Percentiles rank a stretch among this genome's conserved stretches.
These are phyloP conservation scores for Aspergillus melleus DNA, from an alignment of 2,329 filamentous ascomycete species.

Conservation along the genomic window DNA sequence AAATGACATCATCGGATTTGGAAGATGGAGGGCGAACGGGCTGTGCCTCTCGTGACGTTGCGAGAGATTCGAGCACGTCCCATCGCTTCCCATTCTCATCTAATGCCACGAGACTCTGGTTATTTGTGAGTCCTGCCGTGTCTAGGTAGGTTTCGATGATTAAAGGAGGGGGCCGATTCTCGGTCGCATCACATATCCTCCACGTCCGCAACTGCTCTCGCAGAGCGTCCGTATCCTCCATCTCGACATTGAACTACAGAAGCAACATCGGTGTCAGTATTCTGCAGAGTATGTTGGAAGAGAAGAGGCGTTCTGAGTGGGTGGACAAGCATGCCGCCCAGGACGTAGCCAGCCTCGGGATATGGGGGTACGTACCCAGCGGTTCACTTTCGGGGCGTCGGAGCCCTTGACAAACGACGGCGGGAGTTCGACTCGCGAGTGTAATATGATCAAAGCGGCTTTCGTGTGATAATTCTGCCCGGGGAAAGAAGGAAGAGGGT, in stretches of 20 bases:
- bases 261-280: not conserved
- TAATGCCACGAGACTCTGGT: constrained; percentile 81
- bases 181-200: constrained; percentile 75
- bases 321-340: not conserved
- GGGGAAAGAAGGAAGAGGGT: not conserved
- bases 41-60: constrained; percentile 55
- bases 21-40: constrained; percentile 48
- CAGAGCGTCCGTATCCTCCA: constrained; percentile 89
- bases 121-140: constrained; percentile 72
- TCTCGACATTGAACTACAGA: constrained; percentile 87
- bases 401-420: constrained; percentile 57
- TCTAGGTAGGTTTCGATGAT: constrained; percentile 91
- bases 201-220: constrained; percentile 77
- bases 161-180: constrained; percentile 76
- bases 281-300: too few relatives aligned
- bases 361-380: constrained; percentile 69
- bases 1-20: constrained; percentile 67
- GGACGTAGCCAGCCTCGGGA: not conserved
- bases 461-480: constrained; percentile 86
- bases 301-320: not conserved
- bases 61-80: constrained; percentile 84
- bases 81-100: constrained; percentile 90
- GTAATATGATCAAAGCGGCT: constrained; percentile 78
- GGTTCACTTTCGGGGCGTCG: constrained; percentile 68
- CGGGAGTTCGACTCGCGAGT: constrained; percentile 73